Evolutionary conservation across 2,329 filamentous ascomycete genomes (phyloP).

Genomic region (Zasmidium cellare): DNA sequence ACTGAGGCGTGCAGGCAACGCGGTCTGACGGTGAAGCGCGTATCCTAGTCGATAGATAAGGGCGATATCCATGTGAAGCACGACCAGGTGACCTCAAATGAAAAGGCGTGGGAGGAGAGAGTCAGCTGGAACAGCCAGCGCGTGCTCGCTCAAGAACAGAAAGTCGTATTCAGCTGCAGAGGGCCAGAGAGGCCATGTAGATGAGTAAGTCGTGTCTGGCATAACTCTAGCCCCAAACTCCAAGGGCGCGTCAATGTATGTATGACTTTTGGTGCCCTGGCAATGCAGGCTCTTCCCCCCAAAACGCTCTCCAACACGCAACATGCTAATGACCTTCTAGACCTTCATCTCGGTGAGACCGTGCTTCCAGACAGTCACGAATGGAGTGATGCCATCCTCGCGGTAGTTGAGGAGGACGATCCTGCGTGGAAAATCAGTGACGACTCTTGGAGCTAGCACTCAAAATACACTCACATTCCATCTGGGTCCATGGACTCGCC

Average conservation of each 20-base stretch:
- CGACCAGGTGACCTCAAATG: neutral
- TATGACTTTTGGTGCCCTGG: neutral
- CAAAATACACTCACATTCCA: slow-evolving; percentile 72
- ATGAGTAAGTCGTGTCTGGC: slow-evolving; percentile 21
- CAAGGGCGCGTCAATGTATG: neutral
- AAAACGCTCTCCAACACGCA: slow-evolving; percentile 4
- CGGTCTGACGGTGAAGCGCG: too few species aligned
- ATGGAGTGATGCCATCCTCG: slow-evolving; percentile 91
- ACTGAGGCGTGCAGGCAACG: too few species aligned
- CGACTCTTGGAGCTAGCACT: neutral
- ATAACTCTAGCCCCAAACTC: slow-evolving; percentile 3
- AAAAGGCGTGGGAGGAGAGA: neutral
- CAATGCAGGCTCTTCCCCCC: slow-evolving; percentile 12
- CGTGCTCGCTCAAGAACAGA: neutral
- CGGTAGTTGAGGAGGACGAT: slow-evolving; percentile 95
- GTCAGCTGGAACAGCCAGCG: neutral
- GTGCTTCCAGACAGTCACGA: slow-evolving; percentile 91
- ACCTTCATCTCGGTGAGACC: slow-evolving; percentile 89
- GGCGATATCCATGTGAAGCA: too few species aligned
- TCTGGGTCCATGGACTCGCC: slow-evolving; percentile 91
- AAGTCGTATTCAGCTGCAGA: neutral
- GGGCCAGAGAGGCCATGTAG: neutral
- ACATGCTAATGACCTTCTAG: slow-evolving; percentile 48
- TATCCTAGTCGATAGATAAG: too few species aligned
- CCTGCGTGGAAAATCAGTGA: slow-evolving; percentile 47